phyloP scores from a whole-genome alignment of 2,329 filamentous ascomycete genomes.

The Beauveria scarabaeidicola region DNA sequence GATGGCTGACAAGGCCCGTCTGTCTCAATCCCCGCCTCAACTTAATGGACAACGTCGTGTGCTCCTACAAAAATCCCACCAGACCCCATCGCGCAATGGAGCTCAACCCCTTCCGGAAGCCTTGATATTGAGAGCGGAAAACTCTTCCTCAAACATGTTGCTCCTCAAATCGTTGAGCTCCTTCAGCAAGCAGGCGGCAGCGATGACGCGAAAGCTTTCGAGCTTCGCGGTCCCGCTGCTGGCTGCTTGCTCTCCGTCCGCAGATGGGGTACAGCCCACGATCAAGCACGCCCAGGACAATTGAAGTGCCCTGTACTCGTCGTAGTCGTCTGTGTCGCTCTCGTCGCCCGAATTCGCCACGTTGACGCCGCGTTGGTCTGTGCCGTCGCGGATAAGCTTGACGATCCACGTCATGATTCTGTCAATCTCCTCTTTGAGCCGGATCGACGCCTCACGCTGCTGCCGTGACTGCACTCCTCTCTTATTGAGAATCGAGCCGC shows the following conservation, averaged over 20 bases:
- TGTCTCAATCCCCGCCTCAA: too few species aligned
- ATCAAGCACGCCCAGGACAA: slow-evolving; percentile 28
- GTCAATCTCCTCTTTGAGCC: slow-evolving; percentile 44
- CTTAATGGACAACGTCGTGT: too few species aligned
- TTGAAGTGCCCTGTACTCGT: slow-evolving; percentile 19
- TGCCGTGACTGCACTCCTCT: slow-evolving; percentile 38
- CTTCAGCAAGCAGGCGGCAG: slow-evolving; percentile 17
- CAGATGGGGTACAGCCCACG: slow-evolving; percentile 17
- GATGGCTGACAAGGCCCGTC: too few species aligned
- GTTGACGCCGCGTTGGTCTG: background rate
- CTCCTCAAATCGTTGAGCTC: background rate
- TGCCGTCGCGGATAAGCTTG: slow-evolving; percentile 21
- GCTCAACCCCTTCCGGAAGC: background rate
- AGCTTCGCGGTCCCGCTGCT: slow-evolving; percentile 17
- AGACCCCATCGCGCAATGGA: too few species aligned
- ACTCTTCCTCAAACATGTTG: background rate
- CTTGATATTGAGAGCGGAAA: background rate
- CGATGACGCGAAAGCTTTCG: slow-evolving; percentile 30
- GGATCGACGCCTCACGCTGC: slow-evolving; percentile 43
- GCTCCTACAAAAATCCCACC: too few species aligned
- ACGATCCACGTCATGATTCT: slow-evolving; percentile 34
- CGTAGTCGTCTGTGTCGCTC: background rate
- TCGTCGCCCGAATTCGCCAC: background rate
- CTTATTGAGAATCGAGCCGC: slow-evolving; percentile 44
- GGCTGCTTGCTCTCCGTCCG: background rate